phyloP scores from a whole-genome alignment of 805 yeast species.

The Saccharomycopsis babjevae region DNA sequence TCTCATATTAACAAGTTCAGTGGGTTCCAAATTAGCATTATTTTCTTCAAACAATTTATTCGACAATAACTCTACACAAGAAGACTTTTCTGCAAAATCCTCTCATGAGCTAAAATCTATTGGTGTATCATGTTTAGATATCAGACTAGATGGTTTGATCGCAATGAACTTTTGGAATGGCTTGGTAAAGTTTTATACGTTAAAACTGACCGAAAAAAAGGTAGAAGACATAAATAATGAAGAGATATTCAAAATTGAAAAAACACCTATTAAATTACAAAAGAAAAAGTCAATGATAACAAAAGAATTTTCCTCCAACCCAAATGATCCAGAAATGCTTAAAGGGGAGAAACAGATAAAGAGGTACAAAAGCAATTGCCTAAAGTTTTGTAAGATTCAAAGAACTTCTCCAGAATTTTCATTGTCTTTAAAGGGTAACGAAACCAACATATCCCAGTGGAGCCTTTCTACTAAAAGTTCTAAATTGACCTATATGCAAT shows the following conservation, averaged over 20 bases:
- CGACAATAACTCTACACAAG: not conserved
- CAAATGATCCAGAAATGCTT: conserved; percentile 22
- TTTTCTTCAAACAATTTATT: not conserved
- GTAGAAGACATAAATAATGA: conserved; percentile 20
- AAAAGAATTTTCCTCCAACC: conserved; percentile 23
- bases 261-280: conserved; percentile 20
- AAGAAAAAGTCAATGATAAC: conserved; percentile 18
- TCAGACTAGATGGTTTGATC: conserved; percentile 22
- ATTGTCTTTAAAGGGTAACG: no score
- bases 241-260: not conserved
- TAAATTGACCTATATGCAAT: not conserved
- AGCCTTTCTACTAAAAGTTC: not conserved
- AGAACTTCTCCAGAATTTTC: no score
- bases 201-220: conserved; percentile 12
- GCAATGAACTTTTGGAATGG: conserved; percentile 47
- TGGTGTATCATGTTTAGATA: conserved; percentile 27
- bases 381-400: conserved; percentile 24
- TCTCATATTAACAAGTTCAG: conserved; percentile 36
- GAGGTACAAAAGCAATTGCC: conserved; percentile 21
- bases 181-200: conserved; percentile 27
- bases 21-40: conserved; percentile 31
- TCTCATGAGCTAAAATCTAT: conserved; percentile 26
- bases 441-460: not conserved
- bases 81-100: not conserved
- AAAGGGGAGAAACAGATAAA: conserved; percentile 28